phyloP scores from a whole-genome alignment of 2,329 filamentous ascomycete genomes.

The Pestalotiopsis sp. region DNA sequence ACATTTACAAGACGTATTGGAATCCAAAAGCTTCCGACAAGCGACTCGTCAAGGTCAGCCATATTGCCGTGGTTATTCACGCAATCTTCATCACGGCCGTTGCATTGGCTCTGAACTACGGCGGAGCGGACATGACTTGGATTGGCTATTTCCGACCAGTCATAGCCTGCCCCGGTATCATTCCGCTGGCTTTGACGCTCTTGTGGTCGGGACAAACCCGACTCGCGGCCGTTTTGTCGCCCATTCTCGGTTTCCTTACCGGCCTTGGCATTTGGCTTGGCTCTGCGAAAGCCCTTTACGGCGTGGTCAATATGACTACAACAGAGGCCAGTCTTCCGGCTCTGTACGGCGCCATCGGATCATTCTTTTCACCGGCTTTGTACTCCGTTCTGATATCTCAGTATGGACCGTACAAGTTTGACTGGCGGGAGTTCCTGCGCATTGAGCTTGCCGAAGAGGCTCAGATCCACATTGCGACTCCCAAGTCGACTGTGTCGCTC shows the following conservation, averaged over 20 bases:
- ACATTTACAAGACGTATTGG: conserved; percentile 54
- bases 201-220: conserved; percentile 48
- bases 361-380: conserved; percentile 47
- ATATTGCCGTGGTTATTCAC: conserved; percentile 49
- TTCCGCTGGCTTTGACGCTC: conserved; percentile 46
- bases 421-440: conserved; percentile 43
- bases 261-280: conserved; percentile 47
- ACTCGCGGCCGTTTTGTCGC: conserved; percentile 34
- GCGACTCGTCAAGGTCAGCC: conserved; percentile 43
- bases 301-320: conserved; percentile 40
- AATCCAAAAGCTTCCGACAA: conserved; percentile 40
- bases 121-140: conserved; percentile 51
- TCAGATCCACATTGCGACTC: conserved; percentile 7
- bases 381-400: conserved; percentile 46
- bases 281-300: conserved; percentile 39
- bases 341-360: conserved; percentile 45
- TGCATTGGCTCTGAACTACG: conserved; percentile 49
- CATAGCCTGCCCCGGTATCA: conserved; percentile 36
- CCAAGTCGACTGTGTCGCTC: background rate
- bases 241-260: conserved; percentile 44
- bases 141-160: conserved; percentile 30
- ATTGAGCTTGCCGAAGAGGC: conserved; percentile 47
- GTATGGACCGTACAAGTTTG: conserved; percentile 35
- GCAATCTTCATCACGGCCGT: conserved; percentile 50
- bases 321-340: conserved; percentile 42